phyloP scores from a whole-genome alignment of 1,284 basidiomycete species.

The Rugosomyces carneus region DNA sequence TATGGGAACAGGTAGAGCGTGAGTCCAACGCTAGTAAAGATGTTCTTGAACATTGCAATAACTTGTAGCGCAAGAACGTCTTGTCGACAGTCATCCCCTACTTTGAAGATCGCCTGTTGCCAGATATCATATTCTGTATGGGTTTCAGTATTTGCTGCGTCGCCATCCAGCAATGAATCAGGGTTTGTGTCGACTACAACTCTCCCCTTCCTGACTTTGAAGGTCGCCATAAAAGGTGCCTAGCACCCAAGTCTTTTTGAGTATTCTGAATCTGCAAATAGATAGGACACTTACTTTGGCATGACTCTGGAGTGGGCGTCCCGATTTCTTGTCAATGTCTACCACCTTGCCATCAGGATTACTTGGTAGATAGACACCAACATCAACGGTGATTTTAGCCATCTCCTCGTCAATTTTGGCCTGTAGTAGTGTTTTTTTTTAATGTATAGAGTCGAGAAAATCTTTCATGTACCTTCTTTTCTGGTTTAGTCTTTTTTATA shows the following conservation, averaged over 20 bases:
- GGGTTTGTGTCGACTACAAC: conserved; percentile 57
- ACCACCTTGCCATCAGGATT: conserved; percentile 97
- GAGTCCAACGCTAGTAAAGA: conserved; percentile 86
- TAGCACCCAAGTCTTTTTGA: conserved; percentile 26
- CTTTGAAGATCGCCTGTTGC: conserved; percentile 99
- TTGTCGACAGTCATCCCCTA: conserved; percentile 98
- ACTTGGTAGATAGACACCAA: conserved; percentile 95
- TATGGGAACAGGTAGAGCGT: conserved; percentile 95
- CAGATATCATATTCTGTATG: conserved; percentile 82
- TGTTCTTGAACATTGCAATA: conserved; percentile 99
- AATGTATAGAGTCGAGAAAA: not conserved
- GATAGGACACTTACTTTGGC: conserved; percentile 67
- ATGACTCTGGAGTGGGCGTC: conserved; percentile 93
- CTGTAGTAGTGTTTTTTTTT: conserved; percentile 32
- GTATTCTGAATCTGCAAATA: not conserved
- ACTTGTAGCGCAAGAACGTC: conserved; percentile 95
- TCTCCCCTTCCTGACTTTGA: conserved; percentile 89
- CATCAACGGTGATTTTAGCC: conserved; percentile 89
- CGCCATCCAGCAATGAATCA: conserved; percentile 63
- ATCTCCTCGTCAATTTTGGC: conserved; percentile 99
- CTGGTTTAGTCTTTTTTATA: conserved; percentile 93
- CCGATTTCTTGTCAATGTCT: conserved; percentile 95
- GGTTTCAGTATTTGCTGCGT: conserved; percentile 49
- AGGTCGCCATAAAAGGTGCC: conserved; percentile 99
- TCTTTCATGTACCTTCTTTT: conserved; percentile 77